phyloP scores from a whole-genome alignment of 768 basidiomycete genomes.

The Infundibulicybe gibba region DNA sequence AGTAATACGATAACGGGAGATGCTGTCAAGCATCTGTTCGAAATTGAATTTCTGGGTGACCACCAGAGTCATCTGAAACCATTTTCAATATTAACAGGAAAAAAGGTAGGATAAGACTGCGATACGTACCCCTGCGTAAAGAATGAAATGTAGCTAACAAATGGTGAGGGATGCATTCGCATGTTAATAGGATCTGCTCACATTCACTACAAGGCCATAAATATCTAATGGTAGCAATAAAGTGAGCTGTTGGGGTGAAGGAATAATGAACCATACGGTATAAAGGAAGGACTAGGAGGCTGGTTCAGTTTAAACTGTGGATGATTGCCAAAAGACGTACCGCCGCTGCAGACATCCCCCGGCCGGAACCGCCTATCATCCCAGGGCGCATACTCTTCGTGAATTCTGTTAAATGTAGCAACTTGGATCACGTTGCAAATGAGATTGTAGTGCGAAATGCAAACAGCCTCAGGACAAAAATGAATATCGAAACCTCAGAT shows the following conservation, averaged over 20 bases:
- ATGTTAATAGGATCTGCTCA: conserved; percentile 22
- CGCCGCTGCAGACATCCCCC: conserved; percentile 57
- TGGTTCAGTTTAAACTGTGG: conserved; percentile 7
- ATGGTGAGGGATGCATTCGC: background rate
- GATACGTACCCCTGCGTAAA: conserved; percentile 47
- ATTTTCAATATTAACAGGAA: background rate
- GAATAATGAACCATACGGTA: conserved; percentile 45
- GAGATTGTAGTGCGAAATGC: conserved; percentile 61
- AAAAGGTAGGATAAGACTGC: too few relatives aligned
- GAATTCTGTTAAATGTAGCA: conserved; percentile 43
- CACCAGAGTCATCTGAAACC: conserved; percentile 45
- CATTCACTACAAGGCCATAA: conserved; percentile 55
- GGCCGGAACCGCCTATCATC: conserved; percentile 38
- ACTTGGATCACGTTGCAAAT: conserved; percentile 65
- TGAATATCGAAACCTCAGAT: conserved; percentile 16
- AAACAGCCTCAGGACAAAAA: conserved; percentile 46
- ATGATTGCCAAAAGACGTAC: conserved; percentile 28
- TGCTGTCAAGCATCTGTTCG: conserved; percentile 47
- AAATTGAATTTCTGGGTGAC: conserved; percentile 68
- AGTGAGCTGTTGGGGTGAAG: background rate
- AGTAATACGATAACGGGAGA: conserved; percentile 49
- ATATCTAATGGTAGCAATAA: conserved; percentile 38
- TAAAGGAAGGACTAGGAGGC: conserved; percentile 48
- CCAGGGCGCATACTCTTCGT: conserved; percentile 27
- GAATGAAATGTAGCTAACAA: conserved; percentile 43